phyloP scores from a whole-genome alignment of 352 stramenopile species.

The Peronospora tabacina region DNA sequence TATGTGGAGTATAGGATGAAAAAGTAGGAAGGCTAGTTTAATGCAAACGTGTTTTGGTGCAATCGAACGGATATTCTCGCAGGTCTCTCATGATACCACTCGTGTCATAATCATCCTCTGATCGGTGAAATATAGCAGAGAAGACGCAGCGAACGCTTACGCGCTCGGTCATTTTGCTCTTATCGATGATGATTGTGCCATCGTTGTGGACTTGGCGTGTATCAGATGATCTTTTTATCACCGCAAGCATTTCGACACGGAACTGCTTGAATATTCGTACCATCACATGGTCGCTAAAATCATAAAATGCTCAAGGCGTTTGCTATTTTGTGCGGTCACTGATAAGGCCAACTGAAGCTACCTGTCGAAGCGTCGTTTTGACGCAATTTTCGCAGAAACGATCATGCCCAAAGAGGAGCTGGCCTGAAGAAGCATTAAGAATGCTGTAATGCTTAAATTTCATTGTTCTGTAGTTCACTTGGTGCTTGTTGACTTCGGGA shows the following conservation, averaged over 20 bases:
- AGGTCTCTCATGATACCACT: not conserved
- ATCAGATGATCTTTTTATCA: not conserved
- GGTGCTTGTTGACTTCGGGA: not conserved
- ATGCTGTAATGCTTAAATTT: not conserved
- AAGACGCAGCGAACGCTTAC: not conserved
- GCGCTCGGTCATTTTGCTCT: not conserved
- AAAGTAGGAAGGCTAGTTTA: not conserved
- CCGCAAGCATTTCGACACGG: not conserved
- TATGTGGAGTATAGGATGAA: not conserved
- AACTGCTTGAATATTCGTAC: not conserved
- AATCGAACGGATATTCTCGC: not conserved
- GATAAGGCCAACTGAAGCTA: not conserved
- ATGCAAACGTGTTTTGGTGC: not conserved
- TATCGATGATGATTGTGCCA: not conserved
- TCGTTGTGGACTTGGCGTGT: no score
- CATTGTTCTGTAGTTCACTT: not conserved
- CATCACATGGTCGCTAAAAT: not conserved
- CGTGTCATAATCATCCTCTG: not conserved
- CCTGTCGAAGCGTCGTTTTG: no score
- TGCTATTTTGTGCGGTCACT: not conserved
- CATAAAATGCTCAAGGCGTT: not conserved
- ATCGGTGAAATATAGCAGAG: not conserved
- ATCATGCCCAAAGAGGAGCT: not conserved
- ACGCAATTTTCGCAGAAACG: no score
- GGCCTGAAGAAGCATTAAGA: not conserved